Evolutionary conservation across 345 rosid genomes (phyloP), one percentile per base, ranked within the genome.

Genomic region (Nasturtium officinale): DNA sequence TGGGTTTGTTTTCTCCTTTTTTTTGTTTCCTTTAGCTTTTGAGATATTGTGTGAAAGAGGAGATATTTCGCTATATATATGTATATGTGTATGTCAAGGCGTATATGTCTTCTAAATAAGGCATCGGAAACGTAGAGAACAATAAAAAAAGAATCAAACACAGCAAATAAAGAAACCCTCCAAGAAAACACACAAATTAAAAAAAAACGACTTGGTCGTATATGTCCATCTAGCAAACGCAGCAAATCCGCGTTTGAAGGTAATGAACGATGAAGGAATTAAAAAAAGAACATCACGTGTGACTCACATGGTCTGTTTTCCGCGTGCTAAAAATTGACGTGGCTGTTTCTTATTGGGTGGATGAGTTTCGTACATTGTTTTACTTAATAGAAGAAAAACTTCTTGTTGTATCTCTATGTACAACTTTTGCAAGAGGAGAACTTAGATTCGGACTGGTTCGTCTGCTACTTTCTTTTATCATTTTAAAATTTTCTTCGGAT

Each of bases 21-120:
- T 35, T 20, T 29, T 28, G 20, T 67, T 51, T 68, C 9, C 60
- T 67, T 59, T 29, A 12, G 55, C 1, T 52, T 13, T 68, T 54
- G 12, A 43, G 32, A 38, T 9, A 46, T 37, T 57, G n/a, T 26
- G 50, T 15, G 43, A 45, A 50, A 29, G 45, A 38, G n/a, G 20
- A 0, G 10, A 61, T 23, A 23, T 32, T 52, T 52, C 0, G 43
- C 21, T 32, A 23, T 64, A 8, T 53, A 8, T 37, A 9, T 29
- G 35, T 54, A 21, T 20, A 40, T 30, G 35, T 67, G 50, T 75
- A 75, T 23, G 20, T 60, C 51, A 56, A 75, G 30, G 63, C 56
- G 71, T 73, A 65, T 59, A 69, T 63, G 65, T 56, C 6, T 63
- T 63, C 65, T 76, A 70, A 69, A 54, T 63, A 77, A 64, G 76